These are phyloP conservation scores for Didymella sp. DNA, from an alignment of 2,329 filamentous ascomycete species.

Conservation along the genomic window DNA sequence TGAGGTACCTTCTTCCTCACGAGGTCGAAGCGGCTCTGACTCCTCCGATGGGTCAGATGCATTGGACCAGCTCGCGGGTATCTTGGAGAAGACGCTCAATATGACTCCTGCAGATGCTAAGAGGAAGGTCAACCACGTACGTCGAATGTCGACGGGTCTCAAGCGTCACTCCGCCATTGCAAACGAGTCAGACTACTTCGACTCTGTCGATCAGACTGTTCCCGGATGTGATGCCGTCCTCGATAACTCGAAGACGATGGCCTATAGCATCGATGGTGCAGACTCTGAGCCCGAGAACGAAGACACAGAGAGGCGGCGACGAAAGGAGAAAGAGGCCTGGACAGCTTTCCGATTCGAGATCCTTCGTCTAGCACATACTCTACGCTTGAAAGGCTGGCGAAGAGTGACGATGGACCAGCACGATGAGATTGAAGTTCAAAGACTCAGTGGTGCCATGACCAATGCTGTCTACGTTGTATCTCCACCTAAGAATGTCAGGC, in stretches of 20 bases:
- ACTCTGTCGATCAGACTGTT: constrained; percentile 78
- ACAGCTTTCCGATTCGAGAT: constrained; percentile 90
- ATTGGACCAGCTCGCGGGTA: constrained; percentile 80
- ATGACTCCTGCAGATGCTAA: constrained; percentile 43
- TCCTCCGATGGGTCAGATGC: constrained; percentile 73
- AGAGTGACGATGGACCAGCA: constrained; percentile 76
- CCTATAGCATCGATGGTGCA: constrained; percentile 68
- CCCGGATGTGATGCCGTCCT: constrained; percentile 83
- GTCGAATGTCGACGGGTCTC: constrained; percentile 42
- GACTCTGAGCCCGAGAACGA: constrained; percentile 58
- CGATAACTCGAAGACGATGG: constrained; percentile 88
- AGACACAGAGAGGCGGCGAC: constrained; percentile 54
- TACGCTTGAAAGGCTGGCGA: constrained; percentile 91
- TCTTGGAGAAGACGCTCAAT: constrained; percentile 72
- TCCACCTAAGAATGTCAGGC: constrained; percentile 71
- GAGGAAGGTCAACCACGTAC: constrained; percentile 38
- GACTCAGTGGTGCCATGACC: constrained; percentile 88
- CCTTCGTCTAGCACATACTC: constrained; percentile 83
- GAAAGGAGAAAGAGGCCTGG: constrained; percentile 80
- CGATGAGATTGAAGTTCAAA: constrained; percentile 71
- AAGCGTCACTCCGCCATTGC: constrained; percentile 63
- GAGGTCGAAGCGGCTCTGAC: constrained; percentile 61
- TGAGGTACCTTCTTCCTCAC: constrained; percentile 10
- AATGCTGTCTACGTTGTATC: constrained; percentile 96
- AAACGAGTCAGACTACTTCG: constrained; percentile 84